Evolutionary conservation across 2,329 filamentous ascomycete species (phyloP), one percentile per base, ranked within the genome.

Genomic region (Cephalotrichum gorgonifer): DNA sequence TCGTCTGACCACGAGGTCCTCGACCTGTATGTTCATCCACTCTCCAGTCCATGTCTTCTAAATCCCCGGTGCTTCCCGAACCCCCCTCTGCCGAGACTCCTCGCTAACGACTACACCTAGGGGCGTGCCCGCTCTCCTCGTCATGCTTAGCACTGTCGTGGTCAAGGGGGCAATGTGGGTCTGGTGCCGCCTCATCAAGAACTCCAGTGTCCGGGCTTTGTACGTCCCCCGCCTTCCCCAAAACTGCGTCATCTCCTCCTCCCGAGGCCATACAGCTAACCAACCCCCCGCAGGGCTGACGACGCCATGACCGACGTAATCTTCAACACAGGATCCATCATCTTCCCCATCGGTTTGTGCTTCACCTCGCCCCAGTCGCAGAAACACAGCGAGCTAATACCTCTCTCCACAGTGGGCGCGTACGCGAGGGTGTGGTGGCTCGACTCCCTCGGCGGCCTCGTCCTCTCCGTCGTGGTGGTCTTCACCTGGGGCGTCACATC

Each of bases 291-390:
- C n/a, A 73, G 70, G 48, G 73, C 73, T 30, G 69, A 74, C 26
- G 73, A 76, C 53, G 73, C 73, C 47, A 69, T 73, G 59, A 85
- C 86, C 0, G 86, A 95, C 59, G 86, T 95, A 26, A 81, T 95
- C 28, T 95, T 95, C 76, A 95, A 95, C 66, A 80, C 79, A 1
- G 91, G 93, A 58, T 89, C 85, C 54, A 93, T 95, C 59, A 74
- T 93, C 23, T 95, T 95, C 60, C 89, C 89, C 1, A 78, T 94
- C 8, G 58, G 76, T 79, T 14, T 38, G n/a, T n/a, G n/a, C n/a
- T n/a, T n/a, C n/a, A n/a, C n/a, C n/a, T n/a, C n/a, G n/a, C n/a
- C n/a, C n/a, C n/a, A n/a, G n/a, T n/a, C n/a, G n/a, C n/a, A n/a
- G n/a, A n/a, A n/a, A n/a, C n/a, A n/a, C n/a, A n/a, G n/a, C n/a